These are phyloP conservation scores for Microsporum audouinii DNA, from an alignment of 2,329 filamentous ascomycete species.

Conservation along the genomic window DNA sequence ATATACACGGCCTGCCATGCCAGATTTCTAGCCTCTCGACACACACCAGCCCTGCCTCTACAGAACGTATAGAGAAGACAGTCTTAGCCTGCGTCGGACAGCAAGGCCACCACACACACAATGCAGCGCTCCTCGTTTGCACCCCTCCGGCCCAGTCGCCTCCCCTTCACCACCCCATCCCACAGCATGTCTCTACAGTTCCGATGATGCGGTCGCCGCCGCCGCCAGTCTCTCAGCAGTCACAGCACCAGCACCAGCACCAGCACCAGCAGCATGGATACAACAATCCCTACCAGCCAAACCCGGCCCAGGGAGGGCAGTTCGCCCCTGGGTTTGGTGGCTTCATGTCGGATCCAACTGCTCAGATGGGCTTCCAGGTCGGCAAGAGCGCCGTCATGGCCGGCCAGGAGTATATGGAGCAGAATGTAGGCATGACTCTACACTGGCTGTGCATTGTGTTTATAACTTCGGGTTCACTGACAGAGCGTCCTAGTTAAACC, in stretches of 20 bases:
- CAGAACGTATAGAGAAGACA: neutral
- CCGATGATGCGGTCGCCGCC: slow-evolving; percentile 93
- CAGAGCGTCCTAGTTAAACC: slow-evolving; percentile 47
- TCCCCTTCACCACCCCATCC: slow-evolving; percentile 90
- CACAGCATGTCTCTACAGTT: slow-evolving; percentile 95
- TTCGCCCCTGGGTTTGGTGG: slow-evolving; percentile 60
- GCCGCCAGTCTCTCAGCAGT: slow-evolving; percentile 62
- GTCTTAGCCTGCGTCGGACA: too few relatives aligned
- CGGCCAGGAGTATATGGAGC: slow-evolving; percentile 87
- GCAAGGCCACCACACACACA: neutral
- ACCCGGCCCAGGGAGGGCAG: slow-evolving; percentile 29
- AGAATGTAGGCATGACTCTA: slow-evolving; percentile 53
- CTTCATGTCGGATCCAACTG: slow-evolving; percentile 91
- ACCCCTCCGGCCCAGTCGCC: slow-evolving; percentile 67
- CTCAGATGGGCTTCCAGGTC: slow-evolving; percentile 89
- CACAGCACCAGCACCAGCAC: slow-evolving; percentile 30
- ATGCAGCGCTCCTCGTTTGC: slow-evolving; percentile 84
- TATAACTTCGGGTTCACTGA: neutral
- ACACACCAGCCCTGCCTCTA: neutral
- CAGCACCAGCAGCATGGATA: slow-evolving; percentile 23
- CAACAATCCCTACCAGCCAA: slow-evolving; percentile 40
- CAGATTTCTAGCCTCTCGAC: neutral
- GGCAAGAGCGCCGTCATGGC: slow-evolving; percentile 84
- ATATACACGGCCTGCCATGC: neutral
- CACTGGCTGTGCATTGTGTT: slow-evolving; percentile 21